phyloP scores from a whole-genome alignment of 2,329 filamentous ascomycete species.

The Capronia epimyces region DNA sequence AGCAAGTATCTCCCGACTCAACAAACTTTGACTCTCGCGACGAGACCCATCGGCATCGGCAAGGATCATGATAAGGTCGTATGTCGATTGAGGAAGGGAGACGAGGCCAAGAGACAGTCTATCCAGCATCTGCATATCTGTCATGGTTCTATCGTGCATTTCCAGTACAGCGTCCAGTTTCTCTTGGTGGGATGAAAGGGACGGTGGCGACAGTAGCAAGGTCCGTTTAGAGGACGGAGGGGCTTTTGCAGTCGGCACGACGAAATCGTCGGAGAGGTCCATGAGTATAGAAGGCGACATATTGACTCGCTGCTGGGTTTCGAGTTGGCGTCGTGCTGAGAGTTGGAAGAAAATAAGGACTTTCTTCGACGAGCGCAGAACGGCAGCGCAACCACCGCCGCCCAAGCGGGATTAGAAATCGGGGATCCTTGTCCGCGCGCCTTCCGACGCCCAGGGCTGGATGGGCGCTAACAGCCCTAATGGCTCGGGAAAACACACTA shows the following conservation, averaged over 20 bases:
- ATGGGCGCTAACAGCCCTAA: neutral
- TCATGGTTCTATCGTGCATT: constrained; percentile 65
- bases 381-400: neutral
- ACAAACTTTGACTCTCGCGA: constrained; percentile 59
- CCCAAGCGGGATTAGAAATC: constrained; percentile 18
- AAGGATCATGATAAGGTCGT: constrained; percentile 79
- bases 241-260: constrained; percentile 31
- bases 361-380: constrained; percentile 3
- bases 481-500: neutral
- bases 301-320: constrained; percentile 3
- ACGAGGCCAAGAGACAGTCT: constrained; percentile 78
- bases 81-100: constrained; percentile 66
- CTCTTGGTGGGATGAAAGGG: constrained; percentile 77
- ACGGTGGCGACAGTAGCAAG: constrained; percentile 83
- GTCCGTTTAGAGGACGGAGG: constrained; percentile 48
- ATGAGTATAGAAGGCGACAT: constrained; percentile 49
- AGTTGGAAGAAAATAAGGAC: neutral
- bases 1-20: constrained; percentile 63
- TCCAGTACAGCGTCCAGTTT: constrained; percentile 66
- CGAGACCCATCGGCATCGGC: constrained; percentile 66
- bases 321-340: neutral
- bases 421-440: neutral
- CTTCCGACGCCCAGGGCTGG: neutral
- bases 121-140: constrained; percentile 97
- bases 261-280: constrained; percentile 54